Conservation (phyloP, 202 grass and related monocot species). For the Brachypodium distachyon region DNA sequence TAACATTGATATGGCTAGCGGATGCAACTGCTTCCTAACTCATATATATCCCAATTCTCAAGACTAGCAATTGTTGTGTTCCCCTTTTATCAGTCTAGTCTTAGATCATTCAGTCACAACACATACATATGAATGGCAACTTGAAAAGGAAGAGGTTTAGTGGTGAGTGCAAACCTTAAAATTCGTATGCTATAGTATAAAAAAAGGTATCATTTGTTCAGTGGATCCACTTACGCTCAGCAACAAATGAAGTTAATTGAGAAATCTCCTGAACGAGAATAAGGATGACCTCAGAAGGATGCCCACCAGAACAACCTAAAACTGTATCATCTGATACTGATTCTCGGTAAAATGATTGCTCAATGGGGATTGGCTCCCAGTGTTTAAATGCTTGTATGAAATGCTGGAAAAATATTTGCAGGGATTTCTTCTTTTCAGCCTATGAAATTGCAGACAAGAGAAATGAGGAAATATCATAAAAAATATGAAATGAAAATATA, state of each 20-base stretch:
- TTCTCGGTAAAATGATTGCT: slow-evolving; percentile 37
- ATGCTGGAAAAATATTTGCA: slow-evolving; percentile 86
- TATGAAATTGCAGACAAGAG: slow-evolving; percentile 34
- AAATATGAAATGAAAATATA: neutral
- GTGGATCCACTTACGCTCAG: slow-evolving; percentile 65
- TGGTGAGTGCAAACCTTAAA: neutral
- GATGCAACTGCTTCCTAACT: neutral
- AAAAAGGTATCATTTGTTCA: slow-evolving; percentile 8
- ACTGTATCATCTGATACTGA: slow-evolving; percentile 51
- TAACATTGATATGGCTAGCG: neutral
- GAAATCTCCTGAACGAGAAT: slow-evolving; percentile 87
- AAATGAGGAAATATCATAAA: slow-evolving; percentile 22
- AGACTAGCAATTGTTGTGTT: neutral
- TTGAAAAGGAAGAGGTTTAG: neutral
- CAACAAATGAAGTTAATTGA: slow-evolving; percentile 64
- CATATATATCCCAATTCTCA: neutral
- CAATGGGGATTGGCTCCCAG: slow-evolving; percentile 62
- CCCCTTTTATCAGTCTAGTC: neutral
- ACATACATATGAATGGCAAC: slow-evolving; percentile 5
- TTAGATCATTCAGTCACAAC: neutral
- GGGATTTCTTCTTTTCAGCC: slow-evolving; percentile 83
- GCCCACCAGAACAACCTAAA: slow-evolving; percentile 75
- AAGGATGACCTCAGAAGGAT: slow-evolving; percentile 95
- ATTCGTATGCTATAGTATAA: neutral
- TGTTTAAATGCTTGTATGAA: slow-evolving; percentile 84